Evolutionary conservation across 2,329 filamentous ascomycete species (phyloP).

Genomic region (Clonostachys rhizophaga): DNA sequence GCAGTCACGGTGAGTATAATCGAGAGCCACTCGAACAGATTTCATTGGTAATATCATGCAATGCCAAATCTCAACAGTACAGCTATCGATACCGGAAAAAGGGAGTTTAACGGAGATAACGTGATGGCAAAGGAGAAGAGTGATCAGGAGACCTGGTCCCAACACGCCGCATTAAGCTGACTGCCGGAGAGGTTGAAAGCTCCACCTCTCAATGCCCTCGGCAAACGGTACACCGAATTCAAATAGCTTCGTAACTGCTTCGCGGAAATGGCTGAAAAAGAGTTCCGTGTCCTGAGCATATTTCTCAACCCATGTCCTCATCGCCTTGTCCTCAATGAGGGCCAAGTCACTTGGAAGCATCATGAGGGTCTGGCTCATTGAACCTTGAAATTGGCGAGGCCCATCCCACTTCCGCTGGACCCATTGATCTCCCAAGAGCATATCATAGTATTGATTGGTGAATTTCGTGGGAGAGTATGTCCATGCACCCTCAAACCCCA

Average conservation of each 20-base stretch:
- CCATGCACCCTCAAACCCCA: constrained; percentile 86
- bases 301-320: constrained; percentile 74
- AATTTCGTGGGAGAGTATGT: constrained; percentile 86
- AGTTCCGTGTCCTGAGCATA: constrained; percentile 87
- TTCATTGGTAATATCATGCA: no score
- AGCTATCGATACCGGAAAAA: no score
- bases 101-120: no score
- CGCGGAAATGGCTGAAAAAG: constrained; percentile 92
- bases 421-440: constrained; percentile 92
- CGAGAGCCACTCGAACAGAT: no score
- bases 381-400: constrained; percentile 79
- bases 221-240: constrained; percentile 92
- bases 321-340: constrained; percentile 81
- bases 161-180: no score
- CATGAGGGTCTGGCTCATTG: constrained; percentile 83
- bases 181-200: constrained; percentile 21
- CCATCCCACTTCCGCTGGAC: constrained; percentile 86
- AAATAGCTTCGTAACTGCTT: constrained; percentile 76
- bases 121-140: no score
- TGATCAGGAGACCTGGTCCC: no score
- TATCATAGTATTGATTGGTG: constrained; percentile 91
- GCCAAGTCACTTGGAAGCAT: constrained; percentile 94
- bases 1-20: no score
- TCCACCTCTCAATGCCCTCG: constrained; percentile 48
- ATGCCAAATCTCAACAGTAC: no score